These are phyloP conservation scores for Aspergillus flavus DNA, from an alignment of 2,329 filamentous ascomycete species.

Conservation along the genomic window DNA sequence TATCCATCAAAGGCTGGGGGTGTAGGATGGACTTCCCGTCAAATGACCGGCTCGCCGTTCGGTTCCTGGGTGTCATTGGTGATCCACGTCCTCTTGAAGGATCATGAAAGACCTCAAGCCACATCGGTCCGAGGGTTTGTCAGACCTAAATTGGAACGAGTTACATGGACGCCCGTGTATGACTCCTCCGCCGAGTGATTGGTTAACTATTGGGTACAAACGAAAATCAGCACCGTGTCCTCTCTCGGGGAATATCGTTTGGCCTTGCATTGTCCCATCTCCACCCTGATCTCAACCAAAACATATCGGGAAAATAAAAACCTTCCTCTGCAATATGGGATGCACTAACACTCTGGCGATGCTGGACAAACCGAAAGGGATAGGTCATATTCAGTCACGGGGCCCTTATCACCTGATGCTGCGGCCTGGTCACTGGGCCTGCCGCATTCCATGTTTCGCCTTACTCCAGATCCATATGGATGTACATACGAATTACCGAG, in stretches of 20 bases:
- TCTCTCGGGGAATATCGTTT: not conserved
- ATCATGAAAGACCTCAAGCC: not conserved
- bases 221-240: not conserved
- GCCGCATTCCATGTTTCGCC: not conserved
- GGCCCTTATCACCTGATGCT: slow-evolving; percentile 18
- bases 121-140: not conserved
- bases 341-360: not conserved
- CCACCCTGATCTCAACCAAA: not conserved
- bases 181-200: not conserved
- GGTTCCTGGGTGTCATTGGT: not conserved
- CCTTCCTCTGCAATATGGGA: not conserved
- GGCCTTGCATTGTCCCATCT: not conserved
- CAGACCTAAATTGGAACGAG: not conserved
- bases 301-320: not conserved
- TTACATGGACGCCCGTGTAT: not conserved
- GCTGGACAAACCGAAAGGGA: not conserved
- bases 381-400: slow-evolving; percentile 12
- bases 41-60: not conserved
- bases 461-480: not conserved
- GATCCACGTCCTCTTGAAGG: not conserved
- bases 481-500: not conserved
- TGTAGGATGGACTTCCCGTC: not conserved
- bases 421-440: not conserved
- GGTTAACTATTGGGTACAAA: not conserved
- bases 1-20: not conserved